phyloP scores from a whole-genome alignment of 257 asterid genomes.

The Verbena officinalis region DNA sequence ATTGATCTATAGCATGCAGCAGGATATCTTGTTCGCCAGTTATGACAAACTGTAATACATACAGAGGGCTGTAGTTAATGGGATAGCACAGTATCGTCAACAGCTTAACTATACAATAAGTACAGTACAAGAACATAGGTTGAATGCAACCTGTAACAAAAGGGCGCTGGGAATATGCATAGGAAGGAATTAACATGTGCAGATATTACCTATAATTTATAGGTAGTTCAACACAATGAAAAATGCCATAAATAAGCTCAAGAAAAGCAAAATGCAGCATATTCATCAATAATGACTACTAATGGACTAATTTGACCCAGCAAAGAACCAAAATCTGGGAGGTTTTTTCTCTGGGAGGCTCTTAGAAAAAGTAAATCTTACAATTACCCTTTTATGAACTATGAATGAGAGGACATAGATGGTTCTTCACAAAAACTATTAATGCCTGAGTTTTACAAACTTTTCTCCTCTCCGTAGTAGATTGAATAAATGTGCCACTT shows the following conservation, averaged over 20 bases:
- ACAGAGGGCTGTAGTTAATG: constrained; percentile 16
- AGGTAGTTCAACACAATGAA: not conserved
- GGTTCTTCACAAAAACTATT: not conserved
- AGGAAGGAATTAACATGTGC: constrained; percentile 4
- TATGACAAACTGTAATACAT: constrained; percentile 71
- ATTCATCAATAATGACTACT: not conserved
- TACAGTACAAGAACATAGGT: constrained; percentile 6
- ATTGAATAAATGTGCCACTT: not conserved
- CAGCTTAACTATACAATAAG: not conserved
- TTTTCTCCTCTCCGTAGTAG: not conserved
- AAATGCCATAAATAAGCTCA: not conserved
- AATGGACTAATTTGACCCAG: not conserved
- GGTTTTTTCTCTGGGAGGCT: not conserved
- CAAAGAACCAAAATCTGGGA: not conserved
- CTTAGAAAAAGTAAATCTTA: not conserved
- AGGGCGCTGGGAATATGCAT: not conserved
- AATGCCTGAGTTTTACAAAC: not conserved
- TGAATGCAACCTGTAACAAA: constrained; percentile 16
- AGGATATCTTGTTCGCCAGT: constrained; percentile 86
- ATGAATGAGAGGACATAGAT: not conserved
- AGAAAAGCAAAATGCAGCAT: not conserved
- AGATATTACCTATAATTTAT: not conserved
- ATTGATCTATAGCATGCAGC: constrained; percentile 76
- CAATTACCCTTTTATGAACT: not conserved
- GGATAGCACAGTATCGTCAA: constrained; percentile 12